Evolutionary conservation across 176 grass and related monocot species (phyloP), one percentile per base, ranked within the genome.

Genomic region (Zoysia japonica): DNA sequence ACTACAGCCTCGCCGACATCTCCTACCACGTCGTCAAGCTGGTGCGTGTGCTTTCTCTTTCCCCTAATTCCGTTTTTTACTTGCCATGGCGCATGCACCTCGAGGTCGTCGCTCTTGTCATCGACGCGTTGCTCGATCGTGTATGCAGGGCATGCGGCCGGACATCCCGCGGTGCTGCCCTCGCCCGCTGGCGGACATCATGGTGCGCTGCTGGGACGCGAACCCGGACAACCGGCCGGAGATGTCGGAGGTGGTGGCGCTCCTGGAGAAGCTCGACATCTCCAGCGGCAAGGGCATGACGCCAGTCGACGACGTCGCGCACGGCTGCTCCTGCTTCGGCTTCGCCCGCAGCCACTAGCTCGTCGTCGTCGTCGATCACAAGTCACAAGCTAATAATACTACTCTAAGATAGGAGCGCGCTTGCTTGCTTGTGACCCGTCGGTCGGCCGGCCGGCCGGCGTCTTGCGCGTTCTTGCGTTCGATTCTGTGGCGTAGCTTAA

Each of bases 111-210:
- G 50, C 5, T 49, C 9, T 61, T 3, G 15, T 6, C 37, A 6
- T 44, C 28, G 28, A 28, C 28, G 28, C 0, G 11, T 5, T 36
- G 5, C 5, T 43, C 3, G 9, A 47, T 7, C 8, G 45, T 7
- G 57, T 35, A 9, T 73, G 79, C 72, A 92, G 93, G 87, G 85
- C n/a, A 75, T 94, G 57, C 67, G 92, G 38, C 95, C 95, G 1
- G 89, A 98, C 44, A 94, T 98, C 43, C 95, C 92, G 11, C 62
- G 86, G 64, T 88, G 81, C 36, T 94, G 96, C 71, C 96, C 96
- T 0, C 83, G 40, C 65, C 64, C 88, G 47, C 56, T 98, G 61
- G 79, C 85, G 9, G 89, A 77, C 13, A 88, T 97, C 61, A 97
- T 97, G 94, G 55, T 41, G 50, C 85, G 68, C 64, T 97, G 94